A percentile compares a stretch with the other conserved stretches of the same genome.
Evolutionary conservation across 495 filamentous ascomycete genomes (phyloP).

Genomic region (Podospora pseudopauciseta): DNA sequence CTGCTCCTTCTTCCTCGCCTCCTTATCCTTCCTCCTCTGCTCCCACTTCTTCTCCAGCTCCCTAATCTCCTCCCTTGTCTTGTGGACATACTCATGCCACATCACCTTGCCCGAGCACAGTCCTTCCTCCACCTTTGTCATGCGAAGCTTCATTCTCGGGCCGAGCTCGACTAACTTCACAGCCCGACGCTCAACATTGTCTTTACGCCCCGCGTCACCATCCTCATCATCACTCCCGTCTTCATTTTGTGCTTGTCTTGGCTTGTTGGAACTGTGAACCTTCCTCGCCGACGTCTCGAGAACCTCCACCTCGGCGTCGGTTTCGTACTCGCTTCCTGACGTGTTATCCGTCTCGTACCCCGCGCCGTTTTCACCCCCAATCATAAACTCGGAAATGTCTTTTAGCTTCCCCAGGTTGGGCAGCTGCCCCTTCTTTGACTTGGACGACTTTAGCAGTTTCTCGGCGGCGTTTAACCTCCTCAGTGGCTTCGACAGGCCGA

Average conservation of each 20-base stretch:
- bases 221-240: constrained; percentile 31
- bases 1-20: constrained; percentile 72
- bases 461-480: constrained; percentile 87
- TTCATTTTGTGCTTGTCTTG: constrained; percentile 32
- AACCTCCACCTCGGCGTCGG: constrained; percentile 93
- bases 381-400: constrained; percentile 94
- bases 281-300: constrained; percentile 68
- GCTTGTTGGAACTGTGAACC: constrained; percentile 58
- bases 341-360: constrained; percentile 82
- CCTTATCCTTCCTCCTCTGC: constrained; percentile 71
- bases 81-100: constrained; percentile 94
- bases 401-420: constrained; percentile 87
- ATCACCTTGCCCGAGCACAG: constrained; percentile 86
- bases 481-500: constrained; percentile 76
- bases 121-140: constrained; percentile 96
- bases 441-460: constrained; percentile 55
- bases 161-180: constrained; percentile 91
- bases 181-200: constrained; percentile 69
- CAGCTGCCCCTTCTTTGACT: constrained; percentile 63
- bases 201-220: constrained; percentile 34
- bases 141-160: constrained; percentile 79
- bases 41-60: constrained; percentile 80
- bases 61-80: constrained; percentile 71
- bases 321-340: constrained; percentile 87
- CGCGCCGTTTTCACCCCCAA: constrained; percentile 67